Conservation (phyloP, 2,329 filamentous ascomycete species). For the Daldinia sp. region DNA sequence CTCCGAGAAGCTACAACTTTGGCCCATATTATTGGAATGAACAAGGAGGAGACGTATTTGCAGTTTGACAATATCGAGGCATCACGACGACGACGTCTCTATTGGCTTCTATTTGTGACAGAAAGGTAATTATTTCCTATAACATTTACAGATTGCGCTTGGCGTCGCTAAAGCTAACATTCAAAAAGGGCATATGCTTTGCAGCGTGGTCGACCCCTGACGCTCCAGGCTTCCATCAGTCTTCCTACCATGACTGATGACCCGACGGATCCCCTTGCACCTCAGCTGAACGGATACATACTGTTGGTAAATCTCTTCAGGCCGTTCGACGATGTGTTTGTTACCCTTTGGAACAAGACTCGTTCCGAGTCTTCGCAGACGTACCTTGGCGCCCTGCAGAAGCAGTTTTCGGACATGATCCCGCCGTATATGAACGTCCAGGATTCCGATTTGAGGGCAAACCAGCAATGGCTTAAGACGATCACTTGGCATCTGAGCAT, state of each 20-base stretch:
- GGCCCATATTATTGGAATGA: constrained; percentile 66
- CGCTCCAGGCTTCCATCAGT: constrained; percentile 73
- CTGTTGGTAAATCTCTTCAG: constrained; percentile 70
- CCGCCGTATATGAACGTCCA: constrained; percentile 59
- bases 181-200: constrained; percentile 71
- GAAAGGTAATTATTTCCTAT: constrained; percentile 64
- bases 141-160: neutral
- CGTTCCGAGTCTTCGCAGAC: constrained; percentile 63
- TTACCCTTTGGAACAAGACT: constrained; percentile 72
- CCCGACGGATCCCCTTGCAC: constrained; percentile 61
- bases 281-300: constrained; percentile 64
- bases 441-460: constrained; percentile 64
- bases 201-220: constrained; percentile 73
- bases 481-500: constrained; percentile 69
- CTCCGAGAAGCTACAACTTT: constrained; percentile 80
- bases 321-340: constrained; percentile 71
- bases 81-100: constrained; percentile 70
- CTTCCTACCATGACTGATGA: constrained; percentile 70
- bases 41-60: constrained; percentile 69
- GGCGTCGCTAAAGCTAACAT: constrained; percentile 17
- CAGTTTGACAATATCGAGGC: constrained; percentile 67
- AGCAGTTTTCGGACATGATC: constrained; percentile 66
- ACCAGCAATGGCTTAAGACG: constrained; percentile 72
- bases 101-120: constrained; percentile 76
- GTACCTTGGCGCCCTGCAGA: constrained; percentile 66